phyloP scores from a whole-genome alignment of 352 stramenopile genomes.

The Globisporangium solare region DNA sequence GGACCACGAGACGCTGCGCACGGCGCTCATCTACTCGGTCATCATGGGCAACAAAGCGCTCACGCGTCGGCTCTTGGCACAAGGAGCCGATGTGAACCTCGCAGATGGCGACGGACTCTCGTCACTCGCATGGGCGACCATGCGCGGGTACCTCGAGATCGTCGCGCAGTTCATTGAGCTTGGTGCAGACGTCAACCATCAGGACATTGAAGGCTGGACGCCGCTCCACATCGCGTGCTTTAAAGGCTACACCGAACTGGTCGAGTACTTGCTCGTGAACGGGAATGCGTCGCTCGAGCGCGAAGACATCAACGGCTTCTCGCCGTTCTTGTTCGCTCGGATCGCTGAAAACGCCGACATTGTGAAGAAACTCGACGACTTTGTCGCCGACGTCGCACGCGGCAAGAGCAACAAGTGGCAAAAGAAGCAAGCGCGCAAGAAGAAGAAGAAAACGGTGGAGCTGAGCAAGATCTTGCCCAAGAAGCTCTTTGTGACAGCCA shows the following conservation, averaged over 20 bases:
- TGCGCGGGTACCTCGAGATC: constrained; percentile 74
- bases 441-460: constrained; percentile 23
- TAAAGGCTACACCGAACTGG: constrained; percentile 60
- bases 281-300: constrained; percentile 32
- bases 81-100: constrained; percentile 49
- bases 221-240: constrained; percentile 70
- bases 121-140: constrained; percentile 56
- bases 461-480: constrained; percentile 31
- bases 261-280: constrained; percentile 66
- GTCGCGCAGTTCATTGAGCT: constrained; percentile 58
- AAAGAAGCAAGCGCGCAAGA: constrained; percentile 23
- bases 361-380: constrained; percentile 53
- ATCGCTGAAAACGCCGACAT: constrained; percentile 66
- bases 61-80: constrained; percentile 48
- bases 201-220: constrained; percentile 64
- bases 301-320: constrained; percentile 69
- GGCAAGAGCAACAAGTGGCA: constrained; percentile 22
- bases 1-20: constrained; percentile 47
- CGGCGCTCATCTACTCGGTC: constrained; percentile 67
- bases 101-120: constrained; percentile 55
- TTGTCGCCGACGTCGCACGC: constrained; percentile 26
- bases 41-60: constrained; percentile 85
- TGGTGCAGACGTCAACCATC: constrained; percentile 52
- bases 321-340: constrained; percentile 59
- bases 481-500: constrained; percentile 41